Evolutionary conservation across 176 grass and related monocot genomes (phyloP), one percentile per base, ranked within the genome.

Genomic region (Puccinellia tenuiflora): DNA sequence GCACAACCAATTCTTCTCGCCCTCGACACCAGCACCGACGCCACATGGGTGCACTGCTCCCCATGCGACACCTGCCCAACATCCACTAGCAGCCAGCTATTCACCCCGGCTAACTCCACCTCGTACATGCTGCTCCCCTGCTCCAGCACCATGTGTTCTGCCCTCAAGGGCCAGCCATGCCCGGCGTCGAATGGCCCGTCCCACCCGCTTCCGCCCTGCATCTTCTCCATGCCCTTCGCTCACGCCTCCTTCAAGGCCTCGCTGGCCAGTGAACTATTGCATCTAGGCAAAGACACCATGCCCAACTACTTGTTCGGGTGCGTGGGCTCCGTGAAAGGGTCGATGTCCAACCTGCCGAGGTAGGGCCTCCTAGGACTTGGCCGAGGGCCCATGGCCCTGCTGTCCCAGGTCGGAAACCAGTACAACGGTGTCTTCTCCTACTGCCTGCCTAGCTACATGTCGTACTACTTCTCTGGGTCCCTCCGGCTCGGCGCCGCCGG

Each of bases 341-440:
- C 84, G 81, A 78, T 84, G 1, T 73, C 85, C 3, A 94, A 94
- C 85, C 12, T 97, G 5, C 92, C 95, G 0, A 92, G 88, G 47
- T 92, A 92, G 85, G 95, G 92, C 7, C 86, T 97, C 1, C 62
- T 97, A 0, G 92, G 95, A 22, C 81, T 97, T 0, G 92, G 90
- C 16, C 84, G 92, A 3, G 95, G 95, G 0, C 86, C 92, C 63
- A 89, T 94, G 95, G 88, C 90, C 0, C 71, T 97, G 45, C 62
- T 97, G 0, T 82, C 92, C 22, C 95, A 97, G 68, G 73, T 82
- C 7, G 92, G 88, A 0, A 67, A 28, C 3, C 15, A 54, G 62
- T 94, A 97, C 82, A 53, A 53, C 13, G 95, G 92, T 5, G 88
- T 97, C 25, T 97, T 97, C 91, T 97, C 95, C 30, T 97, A 97